Evolutionary conservation across 106 monocot species (phyloP), one percentile per base, ranked within the genome.

Genomic region (Platanthera zijinensis): DNA sequence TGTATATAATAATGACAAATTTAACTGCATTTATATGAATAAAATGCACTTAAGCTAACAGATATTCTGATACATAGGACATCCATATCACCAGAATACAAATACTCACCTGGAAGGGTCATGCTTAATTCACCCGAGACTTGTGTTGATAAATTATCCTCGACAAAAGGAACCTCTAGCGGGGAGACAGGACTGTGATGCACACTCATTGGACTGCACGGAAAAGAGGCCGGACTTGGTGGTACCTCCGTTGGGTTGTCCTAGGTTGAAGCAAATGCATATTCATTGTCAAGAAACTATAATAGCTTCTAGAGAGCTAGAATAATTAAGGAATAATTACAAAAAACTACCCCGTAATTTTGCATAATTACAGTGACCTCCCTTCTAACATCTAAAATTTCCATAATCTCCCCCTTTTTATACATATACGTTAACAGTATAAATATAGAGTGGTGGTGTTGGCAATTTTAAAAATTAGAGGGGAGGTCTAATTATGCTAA

Each of bases 191-290:
- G 97, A 86, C 97, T 94, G 49, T 87, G 87, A 85, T 87, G 83
- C 21, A 88, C 90, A 77, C 91, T 89, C 45, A 61, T 30, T 11
- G 87, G 84, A 61, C 86, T 78, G 74, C 84, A 88, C 18, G 83
- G 83, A 71, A 84, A 56, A 45, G 97, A 97, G 80, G 83, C 97
- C 59, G 97, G 97, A 48, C 97, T 97, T 56, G 97, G 97, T 22
- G 97, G 97, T 39, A 97, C 93, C 76, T 97, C 93, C 1, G 97
- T 97, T 10, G 77, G 81, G 74, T 97, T 97, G 28, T 94, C 97
- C 97, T 93, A 87, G 76, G 22, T 48, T 56, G 72, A 86, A 68
- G 75, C 32, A 84, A 76, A 77, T 79, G 46, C 74, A 74, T 74
- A 32, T 54, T 48, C 69, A 22, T 51, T 19, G 48, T 8, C 28